These are phyloP conservation scores for Ambrosia trifida DNA, from an alignment of 129 eudicot genomes.

Conservation along the genomic window DNA sequence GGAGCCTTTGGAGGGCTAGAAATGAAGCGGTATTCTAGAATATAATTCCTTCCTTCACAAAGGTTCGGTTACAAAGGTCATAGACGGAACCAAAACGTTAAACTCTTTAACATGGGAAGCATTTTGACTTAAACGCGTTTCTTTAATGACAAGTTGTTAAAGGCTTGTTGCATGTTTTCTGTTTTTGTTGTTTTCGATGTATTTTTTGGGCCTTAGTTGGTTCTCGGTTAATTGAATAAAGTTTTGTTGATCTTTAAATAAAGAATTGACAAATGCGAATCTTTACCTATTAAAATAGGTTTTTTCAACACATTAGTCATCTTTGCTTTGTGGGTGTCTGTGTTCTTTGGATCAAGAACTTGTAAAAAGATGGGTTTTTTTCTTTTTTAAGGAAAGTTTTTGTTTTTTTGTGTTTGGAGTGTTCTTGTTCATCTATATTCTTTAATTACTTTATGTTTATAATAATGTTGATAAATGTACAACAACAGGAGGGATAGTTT, in stretches of 20 bases:
- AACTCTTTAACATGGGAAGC: too few species aligned
- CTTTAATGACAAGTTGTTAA: too few species aligned
- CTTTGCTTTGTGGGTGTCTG: conserved; percentile 35
- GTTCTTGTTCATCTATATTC: conserved; percentile 26
- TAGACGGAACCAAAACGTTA: too few species aligned
- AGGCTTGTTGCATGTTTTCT: neutral
- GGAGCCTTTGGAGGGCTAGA: too few species aligned
- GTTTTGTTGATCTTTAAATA: too few species aligned
- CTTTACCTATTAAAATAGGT: conserved; percentile 25
- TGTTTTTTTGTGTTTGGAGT: conserved; percentile 38
- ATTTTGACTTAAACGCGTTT: too few species aligned
- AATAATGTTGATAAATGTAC: conserved; percentile 19
- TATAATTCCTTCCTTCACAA: too few species aligned
- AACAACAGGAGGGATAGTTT: conserved; percentile 84
- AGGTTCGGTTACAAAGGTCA: too few species aligned
- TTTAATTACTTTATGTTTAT: neutral
- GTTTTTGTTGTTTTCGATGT: conserved; percentile 10
- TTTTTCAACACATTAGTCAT: conserved; percentile 19
- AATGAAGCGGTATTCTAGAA: too few species aligned
- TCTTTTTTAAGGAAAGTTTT: conserved; percentile 23
- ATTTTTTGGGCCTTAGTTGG: too few species aligned
- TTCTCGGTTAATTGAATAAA: too few species aligned
- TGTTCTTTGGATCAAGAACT: conserved; percentile 21
- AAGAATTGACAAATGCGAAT: conserved; percentile 4
- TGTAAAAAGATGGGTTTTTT: conserved; percentile 25